Conservation (phyloP, 1,139 yeast species). For the Yamadazyma oceani region DNA sequence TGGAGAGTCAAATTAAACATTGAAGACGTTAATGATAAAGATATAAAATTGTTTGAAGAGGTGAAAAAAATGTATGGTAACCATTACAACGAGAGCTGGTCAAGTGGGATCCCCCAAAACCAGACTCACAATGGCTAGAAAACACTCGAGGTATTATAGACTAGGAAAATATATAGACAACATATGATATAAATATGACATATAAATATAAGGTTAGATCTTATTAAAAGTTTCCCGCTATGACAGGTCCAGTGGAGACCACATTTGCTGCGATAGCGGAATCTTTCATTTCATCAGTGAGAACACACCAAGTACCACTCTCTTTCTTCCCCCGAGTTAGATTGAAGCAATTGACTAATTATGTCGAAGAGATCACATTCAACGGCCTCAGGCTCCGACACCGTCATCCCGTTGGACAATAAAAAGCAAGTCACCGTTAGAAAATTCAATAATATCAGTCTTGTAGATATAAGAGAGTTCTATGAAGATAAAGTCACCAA, state of each 20-base stretch:
- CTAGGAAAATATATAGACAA: neutral
- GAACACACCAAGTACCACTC: no score
- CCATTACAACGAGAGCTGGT: constrained; percentile 70
- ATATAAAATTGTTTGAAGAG: constrained; percentile 40
- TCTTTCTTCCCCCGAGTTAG: no score
- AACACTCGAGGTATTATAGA: neutral
- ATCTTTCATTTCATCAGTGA: no score
- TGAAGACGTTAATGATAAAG: constrained; percentile 34
- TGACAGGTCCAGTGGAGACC: no score
- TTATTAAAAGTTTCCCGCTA: no score
- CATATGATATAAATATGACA: neutral
- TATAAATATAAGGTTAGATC: neutral
- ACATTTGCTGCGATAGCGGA: no score
- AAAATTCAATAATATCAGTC: constrained; percentile 59
- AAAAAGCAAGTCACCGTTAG: constrained; percentile 74
- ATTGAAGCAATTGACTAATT: neutral
- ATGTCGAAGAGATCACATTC: constrained; percentile 1
- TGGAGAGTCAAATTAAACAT: constrained; percentile 43
- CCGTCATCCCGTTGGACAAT: constrained; percentile 46
- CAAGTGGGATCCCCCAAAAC: constrained; percentile 66
- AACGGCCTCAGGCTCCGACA: constrained; percentile 5
- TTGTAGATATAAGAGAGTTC: constrained; percentile 81
- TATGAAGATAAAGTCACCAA: constrained; percentile 61
- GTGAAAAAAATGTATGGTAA: constrained; percentile 53
- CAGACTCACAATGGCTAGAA: neutral